Conservation (phyloP, 495 filamentous ascomycete species). For the Astrocystis sublimbata region DNA sequence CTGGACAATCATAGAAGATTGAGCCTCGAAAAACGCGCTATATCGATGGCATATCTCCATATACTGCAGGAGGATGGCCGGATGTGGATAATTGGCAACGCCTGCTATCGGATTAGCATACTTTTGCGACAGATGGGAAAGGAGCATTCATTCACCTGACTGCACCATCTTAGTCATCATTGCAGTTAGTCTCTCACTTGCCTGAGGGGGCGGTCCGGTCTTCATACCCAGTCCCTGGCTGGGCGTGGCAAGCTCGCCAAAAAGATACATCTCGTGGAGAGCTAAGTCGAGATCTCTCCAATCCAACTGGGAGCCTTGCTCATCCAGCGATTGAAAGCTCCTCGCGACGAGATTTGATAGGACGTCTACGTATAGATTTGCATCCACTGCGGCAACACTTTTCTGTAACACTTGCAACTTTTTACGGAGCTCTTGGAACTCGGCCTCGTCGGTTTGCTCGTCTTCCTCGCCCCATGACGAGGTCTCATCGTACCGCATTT, state of each 20-base stretch:
- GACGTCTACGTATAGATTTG: constrained; percentile 80
- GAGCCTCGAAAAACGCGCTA: constrained; percentile 84
- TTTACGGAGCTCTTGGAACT: constrained; percentile 93
- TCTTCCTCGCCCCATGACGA: constrained; percentile 92
- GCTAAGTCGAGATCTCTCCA: constrained; percentile 96
- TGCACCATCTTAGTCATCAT: constrained; percentile 97
- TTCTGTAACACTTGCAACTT: constrained; percentile 87
- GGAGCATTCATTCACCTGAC: constrained; percentile 70
- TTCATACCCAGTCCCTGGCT: constrained; percentile 82
- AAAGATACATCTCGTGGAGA: constrained; percentile 95
- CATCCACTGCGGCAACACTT: constrained; percentile 80
- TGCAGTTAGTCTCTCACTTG: constrained; percentile 72
- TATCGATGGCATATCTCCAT: constrained; percentile 98
- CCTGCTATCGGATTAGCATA: constrained; percentile 49
- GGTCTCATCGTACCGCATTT: constrained; percentile 97
- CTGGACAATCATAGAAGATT: constrained; percentile 73
- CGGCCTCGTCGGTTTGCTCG: constrained; percentile 94
- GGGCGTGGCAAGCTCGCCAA: constrained; percentile 87
- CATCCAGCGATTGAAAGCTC: constrained; percentile 75
- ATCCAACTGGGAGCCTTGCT: constrained; percentile 71
- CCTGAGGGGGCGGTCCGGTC: constrained; percentile 69
- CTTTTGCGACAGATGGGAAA: background rate
- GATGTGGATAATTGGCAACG: constrained; percentile 82
- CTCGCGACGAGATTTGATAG: constrained; percentile 77
- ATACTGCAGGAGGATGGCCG: constrained; percentile 88